Evolutionary conservation across 352 stramenopile genomes (phyloP).

Genomic region (Phytophthora crassamura): DNA sequence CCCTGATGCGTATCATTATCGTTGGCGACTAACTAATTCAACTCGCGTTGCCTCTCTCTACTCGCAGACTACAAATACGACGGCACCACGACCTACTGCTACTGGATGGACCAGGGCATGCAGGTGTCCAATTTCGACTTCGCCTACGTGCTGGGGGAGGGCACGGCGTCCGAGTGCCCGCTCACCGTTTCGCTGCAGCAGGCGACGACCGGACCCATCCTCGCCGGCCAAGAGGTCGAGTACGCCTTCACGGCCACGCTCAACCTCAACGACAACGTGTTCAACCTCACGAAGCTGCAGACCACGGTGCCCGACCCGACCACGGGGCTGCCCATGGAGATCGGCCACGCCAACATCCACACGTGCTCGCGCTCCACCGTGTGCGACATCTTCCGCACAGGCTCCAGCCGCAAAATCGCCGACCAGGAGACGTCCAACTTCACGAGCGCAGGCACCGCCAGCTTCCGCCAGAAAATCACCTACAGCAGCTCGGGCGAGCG

Average conservation of each 20-base stretch:
- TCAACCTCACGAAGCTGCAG: constrained; percentile 71
- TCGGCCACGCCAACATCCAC: constrained; percentile 82
- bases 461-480: constrained; percentile 66
- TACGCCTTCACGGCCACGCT: constrained; percentile 80
- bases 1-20: constrained; percentile 19
- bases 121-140: constrained; percentile 76
- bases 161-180: constrained; percentile 53
- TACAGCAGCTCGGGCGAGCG: constrained; percentile 59
- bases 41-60: background rate
- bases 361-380: constrained; percentile 70
- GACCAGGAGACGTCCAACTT: constrained; percentile 83
- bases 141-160: constrained; percentile 65
- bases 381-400: constrained; percentile 79
- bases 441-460: constrained; percentile 57
- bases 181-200: constrained; percentile 67
- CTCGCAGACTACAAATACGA: constrained; percentile 75
- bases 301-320: constrained; percentile 57
- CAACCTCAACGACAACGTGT: constrained; percentile 72
- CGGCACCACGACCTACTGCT: constrained; percentile 82
- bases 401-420: constrained; percentile 69
- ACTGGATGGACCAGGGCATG: constrained; percentile 79
- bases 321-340: constrained; percentile 65
- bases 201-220: constrained; percentile 45
- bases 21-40: background rate
- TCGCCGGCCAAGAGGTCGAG: constrained; percentile 45